These are phyloP conservation scores for Neckera pumila DNA, from an alignment of 225 moss, liverwort and hornwort species.

Conservation along the genomic window DNA sequence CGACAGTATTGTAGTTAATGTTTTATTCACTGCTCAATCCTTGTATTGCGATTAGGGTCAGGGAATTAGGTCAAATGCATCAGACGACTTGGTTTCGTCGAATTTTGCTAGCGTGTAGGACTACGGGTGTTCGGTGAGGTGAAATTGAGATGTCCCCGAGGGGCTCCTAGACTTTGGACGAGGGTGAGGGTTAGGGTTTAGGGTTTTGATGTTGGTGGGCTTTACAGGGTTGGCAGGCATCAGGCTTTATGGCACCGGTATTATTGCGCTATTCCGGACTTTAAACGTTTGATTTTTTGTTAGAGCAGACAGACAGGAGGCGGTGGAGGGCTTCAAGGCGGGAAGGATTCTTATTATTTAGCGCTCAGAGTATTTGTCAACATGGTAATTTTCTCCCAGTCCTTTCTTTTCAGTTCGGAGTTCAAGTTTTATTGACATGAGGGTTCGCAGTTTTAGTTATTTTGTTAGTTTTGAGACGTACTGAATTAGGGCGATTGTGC, in stretches of 20 bases:
- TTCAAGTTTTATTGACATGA: not conserved
- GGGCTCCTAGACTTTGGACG: not conserved
- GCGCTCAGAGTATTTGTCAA: not conserved
- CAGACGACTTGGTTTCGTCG: not conserved
- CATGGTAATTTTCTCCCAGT: not conserved
- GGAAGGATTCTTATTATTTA: not conserved
- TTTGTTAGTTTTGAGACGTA: not conserved
- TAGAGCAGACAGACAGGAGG: not conserved
- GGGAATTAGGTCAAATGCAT: not conserved
- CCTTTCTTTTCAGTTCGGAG: not conserved
- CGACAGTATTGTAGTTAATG: too few relatives aligned
- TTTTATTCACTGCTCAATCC: too few relatives aligned
- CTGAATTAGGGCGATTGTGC: not conserved
- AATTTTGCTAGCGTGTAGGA: not conserved
- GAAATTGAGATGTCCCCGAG: not conserved
- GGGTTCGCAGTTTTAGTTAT: not conserved
- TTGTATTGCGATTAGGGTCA: not conserved
- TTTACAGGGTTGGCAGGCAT: not conserved
- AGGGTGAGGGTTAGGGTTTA: not conserved
- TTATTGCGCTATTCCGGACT: not conserved
- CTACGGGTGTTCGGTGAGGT: not conserved
- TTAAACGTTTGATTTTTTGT: not conserved
- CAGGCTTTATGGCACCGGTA: not conserved
- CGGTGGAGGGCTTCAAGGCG: not conserved
- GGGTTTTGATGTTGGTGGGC: not conserved